These are phyloP conservation scores for Geosmithia flava DNA, from an alignment of 2,329 filamentous ascomycete species.

Conservation along the genomic window DNA sequence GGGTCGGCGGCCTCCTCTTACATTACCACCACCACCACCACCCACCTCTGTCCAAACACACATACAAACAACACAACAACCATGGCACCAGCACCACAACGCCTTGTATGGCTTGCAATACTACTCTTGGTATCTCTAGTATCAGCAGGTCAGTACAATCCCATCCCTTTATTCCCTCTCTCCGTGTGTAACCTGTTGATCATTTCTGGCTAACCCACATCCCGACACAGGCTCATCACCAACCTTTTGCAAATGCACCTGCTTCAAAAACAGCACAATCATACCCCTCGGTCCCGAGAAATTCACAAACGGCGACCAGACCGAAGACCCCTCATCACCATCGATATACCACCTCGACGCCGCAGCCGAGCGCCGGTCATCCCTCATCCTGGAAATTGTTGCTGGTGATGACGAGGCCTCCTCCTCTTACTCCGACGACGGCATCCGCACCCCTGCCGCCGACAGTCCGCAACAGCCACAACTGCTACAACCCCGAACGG, in stretches of 20 bases:
- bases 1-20: neutral
- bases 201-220: neutral
- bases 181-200: neutral
- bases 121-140: constrained; percentile 19
- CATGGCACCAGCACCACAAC: constrained; percentile 25
- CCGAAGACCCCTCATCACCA: neutral
- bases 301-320: constrained; percentile 6
- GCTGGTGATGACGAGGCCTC: neutral
- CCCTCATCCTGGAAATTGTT: neutral
- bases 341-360: neutral
- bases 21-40: neutral
- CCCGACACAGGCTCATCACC: constrained; percentile 20
- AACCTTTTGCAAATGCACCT: constrained; percentile 59
- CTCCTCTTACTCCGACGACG: constrained; percentile 1
- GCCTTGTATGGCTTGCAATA: constrained; percentile 20
- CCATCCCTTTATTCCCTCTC: neutral
- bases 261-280: constrained; percentile 57
- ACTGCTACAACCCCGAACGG: constrained; percentile 3
- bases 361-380: too few species aligned
- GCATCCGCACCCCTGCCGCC: constrained; percentile 5
- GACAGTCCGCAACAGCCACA: neutral
- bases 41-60: neutral
- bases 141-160: constrained; percentile 26
- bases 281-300: constrained; percentile 43
- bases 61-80: neutral